phyloP scores from a whole-genome alignment of 768 basidiomycete species.

The Cystobasidium tubakii region DNA sequence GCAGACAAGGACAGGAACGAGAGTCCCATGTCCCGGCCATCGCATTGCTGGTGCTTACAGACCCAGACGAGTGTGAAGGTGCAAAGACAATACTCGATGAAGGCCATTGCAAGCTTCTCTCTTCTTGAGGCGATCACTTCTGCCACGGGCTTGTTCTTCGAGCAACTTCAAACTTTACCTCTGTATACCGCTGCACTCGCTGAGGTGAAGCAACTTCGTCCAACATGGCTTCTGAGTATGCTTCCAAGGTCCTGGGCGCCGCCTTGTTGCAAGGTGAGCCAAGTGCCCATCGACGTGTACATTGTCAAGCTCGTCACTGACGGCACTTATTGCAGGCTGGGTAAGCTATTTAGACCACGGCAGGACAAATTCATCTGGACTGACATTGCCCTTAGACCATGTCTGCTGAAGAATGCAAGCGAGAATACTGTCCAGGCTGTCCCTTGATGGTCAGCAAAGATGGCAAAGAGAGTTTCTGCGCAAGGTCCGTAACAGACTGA shows the following conservation, averaged over 20 bases:
- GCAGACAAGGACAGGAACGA: not conserved
- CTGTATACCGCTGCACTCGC: not conserved
- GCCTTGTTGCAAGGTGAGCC: conserved; percentile 36
- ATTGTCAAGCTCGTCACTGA: conserved; percentile 5
- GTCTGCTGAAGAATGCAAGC: conserved; percentile 37
- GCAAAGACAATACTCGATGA: not conserved
- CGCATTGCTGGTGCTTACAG: not conserved
- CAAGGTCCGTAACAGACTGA: conserved; percentile 21
- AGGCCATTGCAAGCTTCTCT: too few relatives aligned
- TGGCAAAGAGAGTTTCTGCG: conserved; percentile 37
- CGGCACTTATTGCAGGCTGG: conserved; percentile 26
- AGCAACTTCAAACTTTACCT: not conserved
- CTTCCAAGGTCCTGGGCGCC: conserved; percentile 31
- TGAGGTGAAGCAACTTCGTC: not conserved
- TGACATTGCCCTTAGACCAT: conserved; percentile 33
- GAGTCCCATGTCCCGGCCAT: not conserved
- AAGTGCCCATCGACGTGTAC: not conserved
- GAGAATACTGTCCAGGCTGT: conserved; percentile 32
- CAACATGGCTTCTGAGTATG: conserved; percentile 29
- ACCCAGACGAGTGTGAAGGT: not conserved
- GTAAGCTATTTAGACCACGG: not conserved
- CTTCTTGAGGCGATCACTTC: too few relatives aligned
- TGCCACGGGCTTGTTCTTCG: not conserved
- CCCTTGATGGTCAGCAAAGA: conserved; percentile 35
- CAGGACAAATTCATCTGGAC: not conserved